A percentile compares a stretch with the other conserved stretches of the same genome.
Evolutionary conservation across 805 yeast species (phyloP).

Genomic region (Metschnikowia hibisci): DNA sequence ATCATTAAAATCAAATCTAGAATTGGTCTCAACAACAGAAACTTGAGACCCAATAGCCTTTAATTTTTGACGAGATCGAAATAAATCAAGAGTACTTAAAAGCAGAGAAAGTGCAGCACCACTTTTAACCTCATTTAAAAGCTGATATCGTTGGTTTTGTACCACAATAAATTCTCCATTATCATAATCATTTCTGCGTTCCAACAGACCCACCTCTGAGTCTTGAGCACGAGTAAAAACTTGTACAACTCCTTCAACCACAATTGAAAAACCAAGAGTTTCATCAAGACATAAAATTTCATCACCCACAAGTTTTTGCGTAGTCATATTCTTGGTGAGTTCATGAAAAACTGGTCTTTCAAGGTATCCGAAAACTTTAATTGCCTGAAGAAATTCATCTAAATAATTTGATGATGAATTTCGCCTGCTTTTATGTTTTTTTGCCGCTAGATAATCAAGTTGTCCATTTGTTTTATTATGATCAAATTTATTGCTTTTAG

Average conservation of each 20-base stretch:
- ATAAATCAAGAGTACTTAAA: conserved; percentile 71
- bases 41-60: not conserved
- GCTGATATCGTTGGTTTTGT: conserved; percentile 62
- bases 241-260: conserved; percentile 86
- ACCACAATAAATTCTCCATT: conserved; percentile 43
- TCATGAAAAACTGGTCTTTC: conserved; percentile 91
- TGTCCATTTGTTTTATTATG: conserved; percentile 40
- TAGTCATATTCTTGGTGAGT: conserved; percentile 85
- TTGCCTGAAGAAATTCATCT: conserved; percentile 86
- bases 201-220: conserved; percentile 12
- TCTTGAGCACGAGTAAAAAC: conserved; percentile 57
- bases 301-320: conserved; percentile 73
- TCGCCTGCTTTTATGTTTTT: conserved; percentile 22
- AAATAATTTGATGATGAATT: conserved; percentile 57
- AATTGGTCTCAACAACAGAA: too few species aligned
- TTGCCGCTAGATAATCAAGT: conserved; percentile 44
- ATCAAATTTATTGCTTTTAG: conserved; percentile 23
- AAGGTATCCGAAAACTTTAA: conserved; percentile 89
- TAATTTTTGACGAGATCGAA: conserved; percentile 29
- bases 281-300: conserved; percentile 74
- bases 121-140: conserved; percentile 73
- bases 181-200: conserved; percentile 26
- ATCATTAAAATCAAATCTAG: too few species aligned
- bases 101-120: conserved; percentile 85
- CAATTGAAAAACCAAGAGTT: conserved; percentile 81